These are phyloP conservation scores for Aspergillus versicolor DNA, from an alignment of 2,329 filamentous ascomycete genomes.

Conservation along the genomic window DNA sequence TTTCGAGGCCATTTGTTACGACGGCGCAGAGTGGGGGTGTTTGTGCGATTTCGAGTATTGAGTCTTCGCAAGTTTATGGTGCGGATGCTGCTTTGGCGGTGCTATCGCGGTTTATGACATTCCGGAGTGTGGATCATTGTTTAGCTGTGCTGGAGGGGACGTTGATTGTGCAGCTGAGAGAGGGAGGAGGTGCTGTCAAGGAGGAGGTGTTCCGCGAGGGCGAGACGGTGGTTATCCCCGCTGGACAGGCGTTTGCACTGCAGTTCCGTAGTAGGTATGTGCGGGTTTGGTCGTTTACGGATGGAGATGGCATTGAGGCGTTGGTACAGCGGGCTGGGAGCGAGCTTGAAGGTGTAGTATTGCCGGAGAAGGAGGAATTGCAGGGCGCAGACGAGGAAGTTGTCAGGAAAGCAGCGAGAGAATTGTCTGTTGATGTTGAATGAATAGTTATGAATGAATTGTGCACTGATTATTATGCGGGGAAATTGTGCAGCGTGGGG, in stretches of 20 bases:
- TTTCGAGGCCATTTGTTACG: slow-evolving; percentile 48
- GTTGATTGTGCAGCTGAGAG: slow-evolving; percentile 43
- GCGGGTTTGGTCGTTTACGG: slow-evolving; percentile 49
- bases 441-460: not conserved
- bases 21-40: slow-evolving; percentile 49
- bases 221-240: slow-evolving; percentile 51
- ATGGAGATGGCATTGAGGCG: slow-evolving; percentile 51
- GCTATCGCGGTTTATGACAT: slow-evolving; percentile 42
- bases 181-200: slow-evolving; percentile 13
- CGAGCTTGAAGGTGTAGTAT: slow-evolving; percentile 33
- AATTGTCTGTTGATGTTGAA: too few relatives aligned
- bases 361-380: slow-evolving; percentile 38
- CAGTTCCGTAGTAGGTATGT: slow-evolving; percentile 50
- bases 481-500: not conserved
- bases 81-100: slow-evolving; percentile 23
- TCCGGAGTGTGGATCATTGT: slow-evolving; percentile 53
- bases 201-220: slow-evolving; percentile 45
- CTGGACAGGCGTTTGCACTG: slow-evolving; percentile 47
- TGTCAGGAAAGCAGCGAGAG: slow-evolving; percentile 11
- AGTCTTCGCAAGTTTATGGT: slow-evolving; percentile 41
- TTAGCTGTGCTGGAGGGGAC: slow-evolving; percentile 51
- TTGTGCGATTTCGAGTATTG: slow-evolving; percentile 56
- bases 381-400: slow-evolving; percentile 25
- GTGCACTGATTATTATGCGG: not conserved
- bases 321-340: slow-evolving; percentile 43